Conservation (phyloP, 257 asterid genomes). For the Solanum chiquidenum region DNA sequence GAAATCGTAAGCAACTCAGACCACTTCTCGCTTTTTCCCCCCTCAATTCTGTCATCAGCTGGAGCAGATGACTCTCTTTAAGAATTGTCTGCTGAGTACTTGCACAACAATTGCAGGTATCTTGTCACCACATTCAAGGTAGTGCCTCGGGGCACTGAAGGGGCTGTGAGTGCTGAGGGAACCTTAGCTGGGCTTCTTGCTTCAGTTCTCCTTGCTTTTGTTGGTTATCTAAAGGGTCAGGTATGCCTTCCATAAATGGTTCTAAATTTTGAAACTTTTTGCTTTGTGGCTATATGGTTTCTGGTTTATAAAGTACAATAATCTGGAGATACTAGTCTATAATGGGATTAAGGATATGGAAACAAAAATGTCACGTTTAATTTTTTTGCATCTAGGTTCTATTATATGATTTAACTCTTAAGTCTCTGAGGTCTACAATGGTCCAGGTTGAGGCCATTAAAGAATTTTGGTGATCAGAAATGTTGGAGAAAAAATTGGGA, state of each 20-base stretch:
- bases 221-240: slow-evolving; percentile 50
- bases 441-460: background rate
- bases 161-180: slow-evolving; percentile 94
- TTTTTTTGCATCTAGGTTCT: background rate
- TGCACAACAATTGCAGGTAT: slow-evolving; percentile 35
- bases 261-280: background rate
- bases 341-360: background rate
- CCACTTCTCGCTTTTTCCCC: background rate
- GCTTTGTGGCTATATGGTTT: background rate
- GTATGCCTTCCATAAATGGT: slow-evolving; percentile 19
- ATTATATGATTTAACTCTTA: background rate
- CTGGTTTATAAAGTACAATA: background rate
- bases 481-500: background rate
- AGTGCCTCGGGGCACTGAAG: slow-evolving; percentile 97
- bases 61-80: background rate
- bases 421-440: background rate
- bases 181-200: slow-evolving; percentile 81
- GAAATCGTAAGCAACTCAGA: background rate
- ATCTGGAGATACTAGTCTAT: background rate
- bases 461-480: background rate
- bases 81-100: background rate
- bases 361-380: background rate
- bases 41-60: background rate
- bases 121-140: slow-evolving; percentile 86
- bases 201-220: slow-evolving; percentile 71